phyloP scores from a whole-genome alignment of 2,329 filamentous ascomycete genomes.

The Nothophaeocryptopus gaeumannii region DNA sequence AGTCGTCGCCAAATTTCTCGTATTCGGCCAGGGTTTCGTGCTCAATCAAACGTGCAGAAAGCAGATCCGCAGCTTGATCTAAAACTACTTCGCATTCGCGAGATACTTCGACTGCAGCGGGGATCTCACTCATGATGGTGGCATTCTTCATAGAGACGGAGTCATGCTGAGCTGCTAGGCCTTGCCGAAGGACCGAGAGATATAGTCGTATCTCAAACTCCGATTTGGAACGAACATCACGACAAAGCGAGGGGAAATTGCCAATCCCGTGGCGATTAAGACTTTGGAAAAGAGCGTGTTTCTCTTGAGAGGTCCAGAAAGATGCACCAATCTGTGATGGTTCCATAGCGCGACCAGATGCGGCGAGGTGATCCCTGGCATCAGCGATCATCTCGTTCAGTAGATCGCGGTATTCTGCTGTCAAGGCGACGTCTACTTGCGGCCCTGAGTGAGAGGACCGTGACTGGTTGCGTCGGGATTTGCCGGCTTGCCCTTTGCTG shows the following conservation, averaged over 20 bases:
- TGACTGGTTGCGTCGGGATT: constrained; percentile 7
- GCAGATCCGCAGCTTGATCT: constrained; percentile 64
- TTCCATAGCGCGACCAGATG: constrained; percentile 12
- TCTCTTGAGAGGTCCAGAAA: constrained; percentile 69
- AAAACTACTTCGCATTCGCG: constrained; percentile 62
- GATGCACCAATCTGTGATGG: constrained; percentile 65
- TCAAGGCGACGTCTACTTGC: constrained; percentile 6
- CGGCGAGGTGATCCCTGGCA: constrained; percentile 2
- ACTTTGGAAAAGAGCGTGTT: constrained; percentile 65
- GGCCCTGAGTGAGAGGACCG: constrained; percentile 10
- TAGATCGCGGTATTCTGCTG: constrained; percentile 44
- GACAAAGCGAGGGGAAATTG: constrained; percentile 61
- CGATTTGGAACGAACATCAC: constrained; percentile 67
- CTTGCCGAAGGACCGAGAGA: constrained; percentile 59
- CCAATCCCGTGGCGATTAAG: constrained; percentile 63
- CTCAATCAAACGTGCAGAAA: constrained; percentile 63
- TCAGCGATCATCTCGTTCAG: constrained; percentile 60
- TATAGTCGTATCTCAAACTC: constrained; percentile 71
- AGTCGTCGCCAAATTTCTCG: constrained; percentile 60
- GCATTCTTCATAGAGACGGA: constrained; percentile 34
- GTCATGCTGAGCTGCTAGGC: constrained; percentile 40
- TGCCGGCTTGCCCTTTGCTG: constrained; percentile 8
- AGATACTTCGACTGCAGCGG: constrained; percentile 71
- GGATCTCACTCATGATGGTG: constrained; percentile 55
- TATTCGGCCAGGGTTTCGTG: constrained; percentile 61